Base-by-base conservation (phyloP, 1,284 basidiomycete genomes). In the Singerocomus inundabilis region DNA sequence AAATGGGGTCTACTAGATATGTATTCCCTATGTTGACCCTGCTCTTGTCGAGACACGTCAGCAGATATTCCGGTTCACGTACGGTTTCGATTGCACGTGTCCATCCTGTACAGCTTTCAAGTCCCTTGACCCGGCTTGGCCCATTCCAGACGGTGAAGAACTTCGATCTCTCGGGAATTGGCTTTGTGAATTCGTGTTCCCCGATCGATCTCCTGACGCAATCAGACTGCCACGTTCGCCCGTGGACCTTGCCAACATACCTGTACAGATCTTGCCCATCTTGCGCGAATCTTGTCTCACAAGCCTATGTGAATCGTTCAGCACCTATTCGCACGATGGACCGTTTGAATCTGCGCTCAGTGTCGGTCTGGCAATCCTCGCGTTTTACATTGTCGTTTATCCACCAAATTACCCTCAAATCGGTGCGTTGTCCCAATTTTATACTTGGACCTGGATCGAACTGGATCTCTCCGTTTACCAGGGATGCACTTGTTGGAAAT, bases 401-500 rank as follows among this genome's bases (percentile, higher is more conserved):
- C 85, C 88, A 2, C 69, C 67, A 5, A 82, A 82, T 57, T 89
- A 88, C 64, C 88, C 88, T 28, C 85, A 88, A 57, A 85, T 82
- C n/a, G 88, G 88, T 86, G 46, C 57, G 77, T 68, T 28, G 34
- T 15, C 6, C 24, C 24, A 24, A 43, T 25, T 52, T 18, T 24
- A 7, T 24, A 32, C 13, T 34, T 7, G 16, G 9, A 34, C 4
- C 4, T 1, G 4, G 21, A 30, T 45, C 26, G 35, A 36, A 25
- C 24, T n/a, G 15, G n/a, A 44, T 18, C 5, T 6, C 0, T 30
- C 24, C n/a, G 35, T 48, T 34, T n/a, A 38, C 30, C 46, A 89
- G 87, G 86, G 10, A 73, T 88, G 70, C 87, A 90, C 64, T 70
- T 81, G n/a, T 63, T 89, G 13, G 87, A 90, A 62, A 65, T 88